phyloP scores from a whole-genome alignment of 805 yeast species.

The Ogataea ramenticola region DNA sequence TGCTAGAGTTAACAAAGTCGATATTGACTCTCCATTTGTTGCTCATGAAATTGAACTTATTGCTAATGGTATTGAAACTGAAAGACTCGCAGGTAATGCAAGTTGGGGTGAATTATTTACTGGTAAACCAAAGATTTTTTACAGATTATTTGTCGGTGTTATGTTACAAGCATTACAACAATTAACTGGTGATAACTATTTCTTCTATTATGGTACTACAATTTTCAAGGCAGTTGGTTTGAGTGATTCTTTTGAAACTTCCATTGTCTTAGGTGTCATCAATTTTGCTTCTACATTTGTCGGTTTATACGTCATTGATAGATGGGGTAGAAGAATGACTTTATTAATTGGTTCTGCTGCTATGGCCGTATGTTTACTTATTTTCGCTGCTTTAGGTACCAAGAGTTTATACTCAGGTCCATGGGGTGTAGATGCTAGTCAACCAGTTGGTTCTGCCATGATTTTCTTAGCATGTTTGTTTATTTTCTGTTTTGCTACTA shows the following conservation, averaged over 20 bases:
- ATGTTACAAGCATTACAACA: slow-evolving; percentile 56
- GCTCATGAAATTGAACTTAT: slow-evolving; percentile 46
- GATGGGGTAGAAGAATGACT: slow-evolving; percentile 46
- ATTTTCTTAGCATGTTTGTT: slow-evolving; percentile 58
- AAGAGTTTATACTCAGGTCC: slow-evolving; percentile 36
- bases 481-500: slow-evolving; percentile 60
- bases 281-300: slow-evolving; percentile 49
- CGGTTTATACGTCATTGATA: slow-evolving; percentile 47
- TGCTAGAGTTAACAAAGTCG: slow-evolving; percentile 51
- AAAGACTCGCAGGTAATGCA: slow-evolving; percentile 55
- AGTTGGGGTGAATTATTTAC: slow-evolving; percentile 56
- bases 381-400: slow-evolving; percentile 57
- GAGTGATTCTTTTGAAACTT: slow-evolving; percentile 48
- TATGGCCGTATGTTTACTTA: slow-evolving; percentile 49
- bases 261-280: slow-evolving; percentile 50
- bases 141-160: slow-evolving; percentile 51
- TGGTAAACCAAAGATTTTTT: slow-evolving; percentile 56
- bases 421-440: slow-evolving; percentile 31
- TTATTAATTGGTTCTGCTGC: slow-evolving; percentile 42
- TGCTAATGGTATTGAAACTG: slow-evolving; percentile 56
- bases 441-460: slow-evolving; percentile 55
- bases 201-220: slow-evolving; percentile 62
- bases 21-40: slow-evolving; percentile 47
- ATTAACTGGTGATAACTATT: slow-evolving; percentile 57
- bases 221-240: slow-evolving; percentile 53